These are phyloP conservation scores for Apiospora arundinis DNA, from an alignment of 2,329 filamentous ascomycete genomes.

Conservation along the genomic window DNA sequence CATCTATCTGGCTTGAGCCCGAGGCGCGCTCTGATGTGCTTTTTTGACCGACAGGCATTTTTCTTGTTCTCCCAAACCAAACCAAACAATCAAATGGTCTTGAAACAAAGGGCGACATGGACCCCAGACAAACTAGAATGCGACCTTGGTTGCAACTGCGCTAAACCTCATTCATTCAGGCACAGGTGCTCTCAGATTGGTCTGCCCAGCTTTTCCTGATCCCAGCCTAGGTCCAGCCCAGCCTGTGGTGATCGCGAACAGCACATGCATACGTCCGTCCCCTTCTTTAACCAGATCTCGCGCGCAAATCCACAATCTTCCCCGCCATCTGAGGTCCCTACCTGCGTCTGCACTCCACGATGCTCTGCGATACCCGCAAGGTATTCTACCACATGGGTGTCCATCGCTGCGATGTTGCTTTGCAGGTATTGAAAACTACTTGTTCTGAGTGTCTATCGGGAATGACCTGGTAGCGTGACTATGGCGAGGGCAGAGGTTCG, in stretches of 20 bases:
- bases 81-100: slow-evolving; percentile 16
- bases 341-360: slow-evolving; percentile 14
- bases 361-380: slow-evolving; percentile 5
- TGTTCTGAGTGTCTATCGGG: background rate
- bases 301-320: background rate
- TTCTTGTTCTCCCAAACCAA: background rate
- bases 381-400: background rate
- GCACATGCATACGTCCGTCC: slow-evolving; percentile 16
- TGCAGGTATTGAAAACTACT: background rate
- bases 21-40: background rate
- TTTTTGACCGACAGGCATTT: background rate
- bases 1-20: background rate
- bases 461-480: background rate
- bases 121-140: slow-evolving; percentile 6
- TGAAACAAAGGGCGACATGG: slow-evolving; percentile 3
- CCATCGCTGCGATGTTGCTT: background rate
- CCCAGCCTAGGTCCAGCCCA: background rate
- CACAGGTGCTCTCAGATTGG: slow-evolving; percentile 24
- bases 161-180: slow-evolving; percentile 35
- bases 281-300: slow-evolving; percentile 1
- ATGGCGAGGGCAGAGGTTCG: background rate
- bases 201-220: background rate
- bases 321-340: slow-evolving; percentile 9
- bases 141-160: slow-evolving; percentile 25
- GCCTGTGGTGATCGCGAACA: slow-evolving; percentile 16